phyloP scores from a whole-genome alignment of 164 flowering plant genomes.

The Berberis vulgaris region DNA sequence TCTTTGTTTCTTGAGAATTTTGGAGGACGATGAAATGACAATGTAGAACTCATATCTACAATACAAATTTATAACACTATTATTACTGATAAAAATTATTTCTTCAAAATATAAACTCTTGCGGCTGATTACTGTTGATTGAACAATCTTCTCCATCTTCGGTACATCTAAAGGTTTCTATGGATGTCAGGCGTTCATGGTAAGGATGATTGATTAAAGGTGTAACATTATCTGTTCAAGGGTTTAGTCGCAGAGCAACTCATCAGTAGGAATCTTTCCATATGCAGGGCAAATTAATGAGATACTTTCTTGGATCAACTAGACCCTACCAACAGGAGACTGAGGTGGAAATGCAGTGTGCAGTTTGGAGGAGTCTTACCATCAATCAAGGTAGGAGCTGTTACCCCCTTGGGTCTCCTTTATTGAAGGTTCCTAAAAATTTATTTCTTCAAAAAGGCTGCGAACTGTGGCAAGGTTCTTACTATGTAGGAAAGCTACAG shows the following conservation, averaged over 20 bases:
- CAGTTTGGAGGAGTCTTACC: conserved; percentile 24
- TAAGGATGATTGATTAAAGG: too few species aligned
- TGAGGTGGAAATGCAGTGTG: conserved; percentile 45
- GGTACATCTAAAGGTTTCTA: too few species aligned
- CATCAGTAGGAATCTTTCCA: background rate
- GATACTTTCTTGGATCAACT: conserved; percentile 7
- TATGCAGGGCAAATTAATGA: background rate
- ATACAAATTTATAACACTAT: too few species aligned
- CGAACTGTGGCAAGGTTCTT: conserved; percentile 18
- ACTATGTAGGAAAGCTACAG: conserved; percentile 43
- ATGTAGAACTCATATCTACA: too few species aligned
- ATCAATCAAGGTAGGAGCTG: conserved; percentile 6
- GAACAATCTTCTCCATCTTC: too few species aligned
- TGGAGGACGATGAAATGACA: too few species aligned
- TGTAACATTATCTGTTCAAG: background rate
- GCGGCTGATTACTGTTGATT: too few species aligned
- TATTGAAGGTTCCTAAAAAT: conserved; percentile 10
- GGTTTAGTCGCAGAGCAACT: background rate
- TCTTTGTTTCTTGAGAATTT: too few species aligned
- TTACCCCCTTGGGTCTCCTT: conserved; percentile 7
- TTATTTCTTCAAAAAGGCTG: conserved; percentile 14
- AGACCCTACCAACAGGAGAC: conserved; percentile 73
- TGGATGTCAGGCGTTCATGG: too few species aligned
- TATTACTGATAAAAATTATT: too few species aligned
- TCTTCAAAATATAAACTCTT: too few species aligned